These are phyloP conservation scores for Diaporthe vaccinii DNA, from an alignment of 2,329 filamentous ascomycete species.

Conservation along the genomic window DNA sequence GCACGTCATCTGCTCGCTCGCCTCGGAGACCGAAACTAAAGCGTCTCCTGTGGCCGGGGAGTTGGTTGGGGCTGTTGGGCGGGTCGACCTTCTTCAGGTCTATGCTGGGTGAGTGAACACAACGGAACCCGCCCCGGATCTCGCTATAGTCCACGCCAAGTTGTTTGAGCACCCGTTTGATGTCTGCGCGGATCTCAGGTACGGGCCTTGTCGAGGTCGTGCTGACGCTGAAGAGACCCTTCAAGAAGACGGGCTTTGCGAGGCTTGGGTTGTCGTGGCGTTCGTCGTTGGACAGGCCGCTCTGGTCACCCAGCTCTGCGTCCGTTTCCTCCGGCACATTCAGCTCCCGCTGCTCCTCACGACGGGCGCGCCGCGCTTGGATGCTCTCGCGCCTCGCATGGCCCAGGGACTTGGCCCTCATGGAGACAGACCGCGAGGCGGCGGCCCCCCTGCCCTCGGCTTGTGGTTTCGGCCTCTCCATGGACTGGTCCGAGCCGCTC, in stretches of 20 bases:
- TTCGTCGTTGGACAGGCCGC: slow-evolving; percentile 69
- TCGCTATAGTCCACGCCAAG: slow-evolving; percentile 92
- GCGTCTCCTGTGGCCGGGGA: slow-evolving; percentile 76
- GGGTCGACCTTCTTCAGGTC: slow-evolving; percentile 82
- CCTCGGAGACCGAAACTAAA: slow-evolving; percentile 85
- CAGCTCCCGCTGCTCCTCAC: slow-evolving; percentile 69
- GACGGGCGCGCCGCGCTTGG: slow-evolving; percentile 82
- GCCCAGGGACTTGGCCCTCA: slow-evolving; percentile 87
- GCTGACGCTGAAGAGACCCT: slow-evolving; percentile 96
- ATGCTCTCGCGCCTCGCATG: slow-evolving; percentile 93
- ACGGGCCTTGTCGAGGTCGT: slow-evolving; percentile 95
- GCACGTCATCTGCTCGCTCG: slow-evolving; percentile 79
- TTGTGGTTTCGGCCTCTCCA: slow-evolving; percentile 61
- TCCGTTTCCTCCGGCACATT: slow-evolving; percentile 83
- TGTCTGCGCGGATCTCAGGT: slow-evolving; percentile 85
- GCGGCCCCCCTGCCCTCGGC: slow-evolving; percentile 63
- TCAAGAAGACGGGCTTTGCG: slow-evolving; percentile 94
- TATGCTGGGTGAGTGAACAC: slow-evolving; percentile 89
- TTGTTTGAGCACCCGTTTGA: slow-evolving; percentile 89
- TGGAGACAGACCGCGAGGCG: slow-evolving; percentile 72
- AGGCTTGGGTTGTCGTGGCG: slow-evolving; percentile 78
- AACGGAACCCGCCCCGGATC: slow-evolving; percentile 94
- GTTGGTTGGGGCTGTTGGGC: slow-evolving; percentile 69
- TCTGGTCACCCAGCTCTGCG: slow-evolving; percentile 76
- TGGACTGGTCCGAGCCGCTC: slow-evolving; percentile 84